Percentiles rank a stretch among this genome's conserved stretches.
Conservation (phyloP, 768 basidiomycete genomes). For the Lactarius sanguifluus region DNA sequence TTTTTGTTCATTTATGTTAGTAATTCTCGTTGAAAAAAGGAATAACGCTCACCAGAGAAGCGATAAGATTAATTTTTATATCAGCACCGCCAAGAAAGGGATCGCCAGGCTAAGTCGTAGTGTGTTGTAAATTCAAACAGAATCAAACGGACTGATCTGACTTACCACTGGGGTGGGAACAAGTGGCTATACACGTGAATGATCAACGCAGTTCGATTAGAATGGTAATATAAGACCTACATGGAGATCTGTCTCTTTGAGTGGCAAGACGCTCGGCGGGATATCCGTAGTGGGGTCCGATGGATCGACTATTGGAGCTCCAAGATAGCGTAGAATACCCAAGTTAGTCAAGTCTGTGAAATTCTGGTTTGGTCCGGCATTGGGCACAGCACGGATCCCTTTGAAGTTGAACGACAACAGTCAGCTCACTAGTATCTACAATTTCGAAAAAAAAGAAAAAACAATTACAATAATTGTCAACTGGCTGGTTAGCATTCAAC, state of each 20-base stretch:
- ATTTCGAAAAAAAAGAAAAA: not conserved
- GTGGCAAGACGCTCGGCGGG: not conserved
- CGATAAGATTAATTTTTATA: slow-evolving; percentile 10
- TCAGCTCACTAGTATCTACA: not conserved
- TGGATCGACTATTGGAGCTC: not conserved
- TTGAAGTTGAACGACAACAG: not conserved
- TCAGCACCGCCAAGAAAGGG: not conserved
- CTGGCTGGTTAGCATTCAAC: slow-evolving; percentile 29
- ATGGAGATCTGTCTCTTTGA: slow-evolving; percentile 19
- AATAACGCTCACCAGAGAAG: slow-evolving; percentile 16
- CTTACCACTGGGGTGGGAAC: slow-evolving; percentile 18
- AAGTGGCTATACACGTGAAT: slow-evolving; percentile 4
- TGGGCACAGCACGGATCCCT: slow-evolving; percentile 25
- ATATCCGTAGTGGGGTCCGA: slow-evolving; percentile 13
- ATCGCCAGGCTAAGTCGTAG: not conserved
- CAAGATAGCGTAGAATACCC: slow-evolving; percentile 26
- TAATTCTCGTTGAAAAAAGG: not conserved
- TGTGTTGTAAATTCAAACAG: not conserved
- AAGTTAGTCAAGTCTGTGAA: slow-evolving; percentile 17
- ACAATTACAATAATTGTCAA: slow-evolving; percentile 16
- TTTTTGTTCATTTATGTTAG: not conserved
- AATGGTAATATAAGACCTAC: not conserved
- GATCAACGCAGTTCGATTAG: slow-evolving; percentile 13
- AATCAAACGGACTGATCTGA: not conserved
- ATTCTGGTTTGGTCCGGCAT: no score